Percentiles rank a stretch among this genome's conserved stretches.
Evolutionary conservation across 148 eudicot genomes (phyloP).

Genomic region (Gaultheria prostrata): DNA sequence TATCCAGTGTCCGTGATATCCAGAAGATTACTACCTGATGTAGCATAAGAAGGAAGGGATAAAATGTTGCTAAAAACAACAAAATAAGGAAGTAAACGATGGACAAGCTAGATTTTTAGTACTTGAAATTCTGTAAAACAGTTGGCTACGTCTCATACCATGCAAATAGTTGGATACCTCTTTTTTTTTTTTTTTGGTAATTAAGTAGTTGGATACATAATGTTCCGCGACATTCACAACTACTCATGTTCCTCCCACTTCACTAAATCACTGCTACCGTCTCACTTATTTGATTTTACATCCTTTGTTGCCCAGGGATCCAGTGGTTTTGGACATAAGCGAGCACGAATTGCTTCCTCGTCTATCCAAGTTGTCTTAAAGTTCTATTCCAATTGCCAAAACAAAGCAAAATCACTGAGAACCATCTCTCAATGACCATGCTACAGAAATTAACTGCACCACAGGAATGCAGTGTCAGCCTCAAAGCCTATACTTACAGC

Average conservation of each 20-base stretch:
- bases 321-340: slow-evolving; percentile 66
- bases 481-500: no score
- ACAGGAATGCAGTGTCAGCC: no score
- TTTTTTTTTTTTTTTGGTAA: no score
- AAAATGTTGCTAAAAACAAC: not conserved
- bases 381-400: slow-evolving; percentile 13
- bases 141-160: not conserved
- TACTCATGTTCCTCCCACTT: not conserved
- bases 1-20: not conserved
- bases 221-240: not conserved
- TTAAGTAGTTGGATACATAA: no score
- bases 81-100: not conserved
- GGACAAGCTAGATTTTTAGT: not conserved
- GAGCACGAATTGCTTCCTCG: slow-evolving; percentile 74
- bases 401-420: no score
- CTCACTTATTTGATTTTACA: not conserved
- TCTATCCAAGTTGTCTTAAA: slow-evolving; percentile 36
- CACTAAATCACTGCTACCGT: not conserved
- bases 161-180: no score
- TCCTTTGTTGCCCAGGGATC: slow-evolving; percentile 52
- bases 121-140: not conserved
- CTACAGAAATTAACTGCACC: no score
- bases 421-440: no score
- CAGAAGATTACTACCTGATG: not conserved
- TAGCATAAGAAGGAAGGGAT: not conserved